Conservation (phyloP, 306 rosid species). For the Prunus campanulata region DNA sequence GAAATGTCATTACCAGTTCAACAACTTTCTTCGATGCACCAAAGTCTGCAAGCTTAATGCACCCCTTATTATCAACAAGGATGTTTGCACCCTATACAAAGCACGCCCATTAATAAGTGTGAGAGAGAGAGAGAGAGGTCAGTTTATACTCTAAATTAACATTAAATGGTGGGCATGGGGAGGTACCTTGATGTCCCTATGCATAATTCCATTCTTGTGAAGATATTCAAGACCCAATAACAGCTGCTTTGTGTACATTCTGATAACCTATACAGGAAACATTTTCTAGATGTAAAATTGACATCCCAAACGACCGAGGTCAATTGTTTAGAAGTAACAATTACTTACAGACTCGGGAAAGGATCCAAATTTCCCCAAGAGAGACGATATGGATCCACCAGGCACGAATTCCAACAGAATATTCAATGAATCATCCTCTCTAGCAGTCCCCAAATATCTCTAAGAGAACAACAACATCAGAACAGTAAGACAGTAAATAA, state of each 20-base stretch:
- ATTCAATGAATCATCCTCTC: slow-evolving; percentile 83
- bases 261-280: slow-evolving; percentile 58
- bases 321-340: slow-evolving; percentile 9
- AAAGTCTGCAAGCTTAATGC: slow-evolving; percentile 95
- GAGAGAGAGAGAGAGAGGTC: not conserved
- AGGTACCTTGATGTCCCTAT: slow-evolving; percentile 85
- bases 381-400: slow-evolving; percentile 89
- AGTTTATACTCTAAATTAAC: not conserved
- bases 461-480: slow-evolving; percentile 12
- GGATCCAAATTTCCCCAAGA: slow-evolving; percentile 87
- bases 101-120: slow-evolving; percentile 18
- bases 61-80: slow-evolving; percentile 93
- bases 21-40: slow-evolving; percentile 97
- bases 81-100: slow-evolving; percentile 86
- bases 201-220: slow-evolving; percentile 84
- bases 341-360: slow-evolving; percentile 88
- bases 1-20: slow-evolving; percentile 63
- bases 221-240: slow-evolving; percentile 87
- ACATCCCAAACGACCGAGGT: slow-evolving; percentile 3
- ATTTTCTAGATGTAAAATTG: slow-evolving; percentile 1
- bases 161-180: slow-evolving; percentile 5
- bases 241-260: slow-evolving; percentile 79
- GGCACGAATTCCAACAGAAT: slow-evolving; percentile 92
- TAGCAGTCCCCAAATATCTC: slow-evolving; percentile 91
- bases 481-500: slow-evolving; percentile 7